Evolutionary conservation across 768 basidiomycete genomes (phyloP).

Genomic region (Mycena albidolilacea): DNA sequence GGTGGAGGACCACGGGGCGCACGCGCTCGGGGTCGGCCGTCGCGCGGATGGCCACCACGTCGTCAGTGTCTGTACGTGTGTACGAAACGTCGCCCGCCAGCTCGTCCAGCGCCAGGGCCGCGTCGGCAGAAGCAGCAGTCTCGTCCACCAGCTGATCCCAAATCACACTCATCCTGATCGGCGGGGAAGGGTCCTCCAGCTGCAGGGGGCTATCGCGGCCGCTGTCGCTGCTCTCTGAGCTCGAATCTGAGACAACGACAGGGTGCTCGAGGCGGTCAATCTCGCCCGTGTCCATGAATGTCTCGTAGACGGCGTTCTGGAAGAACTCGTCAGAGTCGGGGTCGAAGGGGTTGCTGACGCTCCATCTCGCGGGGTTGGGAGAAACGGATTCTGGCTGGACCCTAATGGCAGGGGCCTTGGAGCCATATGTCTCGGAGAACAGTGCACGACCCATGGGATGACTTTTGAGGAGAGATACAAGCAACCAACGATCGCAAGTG

Average conservation of each 20-base stretch:
- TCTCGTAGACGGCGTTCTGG: slow-evolving; percentile 74
- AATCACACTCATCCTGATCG: slow-evolving; percentile 5
- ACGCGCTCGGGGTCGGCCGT: slow-evolving; percentile 50
- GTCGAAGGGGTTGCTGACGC: slow-evolving; percentile 77
- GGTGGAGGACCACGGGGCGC: slow-evolving; percentile 35
- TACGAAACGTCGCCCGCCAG: background rate
- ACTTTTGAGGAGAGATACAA: slow-evolving; percentile 24
- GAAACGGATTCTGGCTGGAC: slow-evolving; percentile 57
- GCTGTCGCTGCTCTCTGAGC: slow-evolving; percentile 56
- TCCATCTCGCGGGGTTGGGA: slow-evolving; percentile 68
- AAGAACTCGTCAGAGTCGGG: slow-evolving; percentile 89
- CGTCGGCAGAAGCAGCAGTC: background rate
- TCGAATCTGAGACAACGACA: slow-evolving; percentile 46
- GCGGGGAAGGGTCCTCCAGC: slow-evolving; percentile 45
- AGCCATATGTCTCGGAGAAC: slow-evolving; percentile 62
- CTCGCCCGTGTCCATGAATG: slow-evolving; percentile 66
- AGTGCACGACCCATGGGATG: slow-evolving; percentile 71
- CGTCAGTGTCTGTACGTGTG: background rate
- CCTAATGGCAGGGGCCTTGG: slow-evolving; percentile 56
- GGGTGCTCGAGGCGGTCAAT: slow-evolving; percentile 52
- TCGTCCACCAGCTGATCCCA: slow-evolving; percentile 24
- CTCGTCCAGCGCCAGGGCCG: slow-evolving; percentile 3
- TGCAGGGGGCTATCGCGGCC: slow-evolving; percentile 63
- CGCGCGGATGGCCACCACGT: slow-evolving; percentile 55
- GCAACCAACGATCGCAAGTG: slow-evolving; percentile 39